phyloP scores from a whole-genome alignment of 2,329 filamentous ascomycete genomes.

The Scedosporium minutisporum region DNA sequence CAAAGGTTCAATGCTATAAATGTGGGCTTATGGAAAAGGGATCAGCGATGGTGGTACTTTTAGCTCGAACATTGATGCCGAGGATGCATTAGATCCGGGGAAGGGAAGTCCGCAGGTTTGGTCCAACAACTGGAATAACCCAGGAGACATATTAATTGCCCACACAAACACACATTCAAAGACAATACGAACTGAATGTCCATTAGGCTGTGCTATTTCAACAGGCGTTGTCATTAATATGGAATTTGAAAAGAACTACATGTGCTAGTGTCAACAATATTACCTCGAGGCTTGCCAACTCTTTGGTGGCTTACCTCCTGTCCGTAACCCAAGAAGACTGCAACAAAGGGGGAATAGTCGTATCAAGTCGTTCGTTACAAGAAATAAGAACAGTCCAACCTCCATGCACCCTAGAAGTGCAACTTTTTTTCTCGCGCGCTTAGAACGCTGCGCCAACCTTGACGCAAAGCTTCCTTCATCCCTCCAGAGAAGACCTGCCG shows the following conservation, averaged over 20 bases:
- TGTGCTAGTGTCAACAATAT: not conserved
- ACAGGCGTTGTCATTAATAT: too few species aligned
- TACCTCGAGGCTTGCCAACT: not conserved
- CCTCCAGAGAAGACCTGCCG: not conserved
- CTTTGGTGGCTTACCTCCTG: not conserved
- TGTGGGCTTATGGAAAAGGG: too few species aligned
- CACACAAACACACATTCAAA: too few species aligned
- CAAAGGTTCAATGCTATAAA: too few species aligned
- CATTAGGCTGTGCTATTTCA: too few species aligned
- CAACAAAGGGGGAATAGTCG: conserved; percentile 2
- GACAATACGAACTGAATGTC: too few species aligned
- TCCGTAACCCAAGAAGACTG: not conserved
- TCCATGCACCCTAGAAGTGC: conserved; percentile 7
- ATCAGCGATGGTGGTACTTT: too few species aligned
- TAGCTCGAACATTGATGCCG: too few species aligned
- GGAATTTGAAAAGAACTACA: not conserved
- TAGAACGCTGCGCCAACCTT: conserved; percentile 4
- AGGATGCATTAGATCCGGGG: too few species aligned
- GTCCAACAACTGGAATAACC: too few species aligned
- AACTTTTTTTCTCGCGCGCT: conserved; percentile 11
- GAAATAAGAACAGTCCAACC: conserved; percentile 6
- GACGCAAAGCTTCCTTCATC: conserved; percentile 10
- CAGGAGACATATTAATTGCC: too few species aligned
- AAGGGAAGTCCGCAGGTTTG: too few species aligned
- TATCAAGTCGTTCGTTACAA: conserved; percentile 3